These are phyloP conservation scores for Eucalyptus fibrosa DNA, from an alignment of 345 rosid genomes.

Conservation along the genomic window DNA sequence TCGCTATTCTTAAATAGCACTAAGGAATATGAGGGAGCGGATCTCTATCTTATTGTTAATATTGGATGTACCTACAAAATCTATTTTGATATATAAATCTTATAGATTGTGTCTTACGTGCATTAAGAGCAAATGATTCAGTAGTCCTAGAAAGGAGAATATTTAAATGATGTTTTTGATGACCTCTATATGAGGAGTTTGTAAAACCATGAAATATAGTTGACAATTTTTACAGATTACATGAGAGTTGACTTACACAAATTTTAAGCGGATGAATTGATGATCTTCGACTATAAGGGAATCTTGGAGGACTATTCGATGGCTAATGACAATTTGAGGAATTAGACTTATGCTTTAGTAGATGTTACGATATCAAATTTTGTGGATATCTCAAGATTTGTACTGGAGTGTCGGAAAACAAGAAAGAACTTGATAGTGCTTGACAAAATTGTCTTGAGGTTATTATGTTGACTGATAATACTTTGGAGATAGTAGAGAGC, in stretches of 20 bases:
- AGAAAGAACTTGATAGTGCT: background rate
- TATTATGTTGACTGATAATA: background rate
- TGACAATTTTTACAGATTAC: background rate
- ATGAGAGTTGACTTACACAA: background rate
- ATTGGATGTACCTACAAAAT: background rate
- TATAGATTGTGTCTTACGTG: background rate
- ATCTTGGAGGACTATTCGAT: background rate
- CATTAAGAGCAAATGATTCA: background rate
- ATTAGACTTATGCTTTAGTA: background rate
- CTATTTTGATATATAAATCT: background rate
- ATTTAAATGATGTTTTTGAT: background rate
- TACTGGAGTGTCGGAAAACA: background rate
- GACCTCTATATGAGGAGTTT: background rate
- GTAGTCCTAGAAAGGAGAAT: background rate
- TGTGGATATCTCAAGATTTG: background rate
- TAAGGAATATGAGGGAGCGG: background rate
- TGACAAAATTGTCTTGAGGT: background rate
- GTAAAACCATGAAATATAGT: background rate
- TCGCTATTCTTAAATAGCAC: background rate
- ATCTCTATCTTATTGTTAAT: background rate
- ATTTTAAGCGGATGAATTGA: background rate
- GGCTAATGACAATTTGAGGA: background rate
- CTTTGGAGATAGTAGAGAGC: background rate
- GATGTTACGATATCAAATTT: background rate
- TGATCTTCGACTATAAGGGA: background rate